These are phyloP conservation scores for Knoxdaviesia capensis DNA, from an alignment of 2,329 filamentous ascomycete species.

Conservation along the genomic window DNA sequence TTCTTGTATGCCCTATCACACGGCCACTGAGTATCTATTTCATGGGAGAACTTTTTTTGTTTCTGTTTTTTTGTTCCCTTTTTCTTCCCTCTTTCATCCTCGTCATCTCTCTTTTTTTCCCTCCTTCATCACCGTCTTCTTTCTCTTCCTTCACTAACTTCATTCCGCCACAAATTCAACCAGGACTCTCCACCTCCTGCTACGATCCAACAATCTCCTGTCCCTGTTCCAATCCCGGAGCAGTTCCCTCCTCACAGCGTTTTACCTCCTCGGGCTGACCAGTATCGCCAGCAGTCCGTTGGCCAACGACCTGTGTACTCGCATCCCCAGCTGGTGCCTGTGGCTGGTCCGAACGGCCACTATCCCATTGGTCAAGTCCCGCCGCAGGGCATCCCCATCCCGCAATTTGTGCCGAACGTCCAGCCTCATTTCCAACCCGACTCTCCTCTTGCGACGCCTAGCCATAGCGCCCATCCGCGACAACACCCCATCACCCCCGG, in stretches of 20 bases:
- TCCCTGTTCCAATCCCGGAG: conserved; percentile 2
- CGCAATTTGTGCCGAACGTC: too few species aligned
- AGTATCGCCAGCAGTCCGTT: conserved; percentile 1
- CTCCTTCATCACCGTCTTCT: conserved; percentile 1
- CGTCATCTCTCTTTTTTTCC: conserved; percentile 1
- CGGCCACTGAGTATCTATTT: too few species aligned
- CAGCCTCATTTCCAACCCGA: too few species aligned
- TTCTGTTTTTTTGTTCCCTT: too few species aligned
- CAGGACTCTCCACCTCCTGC: conserved; percentile 64
- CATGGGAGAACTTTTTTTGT: too few species aligned
- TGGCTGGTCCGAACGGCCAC: not conserved
- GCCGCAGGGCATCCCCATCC: too few species aligned
- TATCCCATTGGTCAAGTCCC: too few species aligned
- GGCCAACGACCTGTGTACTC: conserved; percentile 4
- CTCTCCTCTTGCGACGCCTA: too few species aligned
- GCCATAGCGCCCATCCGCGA: too few species aligned
- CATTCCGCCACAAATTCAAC: not conserved
- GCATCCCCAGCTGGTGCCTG: conserved; percentile 2
- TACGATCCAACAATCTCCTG: conserved; percentile 5
- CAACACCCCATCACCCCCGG: too few species aligned
- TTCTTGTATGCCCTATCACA: too few species aligned
- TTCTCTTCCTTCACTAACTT: not conserved
- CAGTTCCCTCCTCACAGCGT: conserved; percentile 1
- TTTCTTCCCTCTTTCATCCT: conserved; percentile 2
- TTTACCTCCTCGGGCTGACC: not conserved